Conservation (phyloP, 345 rosid species). For the Clarkia xantiana region DNA sequence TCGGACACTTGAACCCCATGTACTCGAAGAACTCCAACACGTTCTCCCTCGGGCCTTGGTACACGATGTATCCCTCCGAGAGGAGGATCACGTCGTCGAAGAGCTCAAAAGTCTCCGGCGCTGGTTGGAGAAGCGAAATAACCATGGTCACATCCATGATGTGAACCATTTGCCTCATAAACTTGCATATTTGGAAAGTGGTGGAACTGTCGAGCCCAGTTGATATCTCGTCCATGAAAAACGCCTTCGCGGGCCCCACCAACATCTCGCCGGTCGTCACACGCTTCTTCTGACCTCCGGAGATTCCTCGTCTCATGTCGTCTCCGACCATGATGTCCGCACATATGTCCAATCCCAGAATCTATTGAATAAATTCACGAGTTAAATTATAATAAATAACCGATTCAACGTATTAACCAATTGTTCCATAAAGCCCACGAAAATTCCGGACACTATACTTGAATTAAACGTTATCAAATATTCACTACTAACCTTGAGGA, state of each 20-base stretch:
- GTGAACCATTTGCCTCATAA: background rate
- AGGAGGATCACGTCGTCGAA: background rate
- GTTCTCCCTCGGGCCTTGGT: background rate
- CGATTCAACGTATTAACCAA: no score
- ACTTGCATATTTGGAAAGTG: background rate
- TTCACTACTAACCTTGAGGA: constrained; percentile 49
- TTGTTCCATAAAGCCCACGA: no score
- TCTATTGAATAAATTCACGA: background rate
- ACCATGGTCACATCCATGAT: background rate
- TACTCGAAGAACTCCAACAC: background rate
- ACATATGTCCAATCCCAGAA: background rate
- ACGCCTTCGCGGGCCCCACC: background rate
- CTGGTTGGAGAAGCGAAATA: background rate
- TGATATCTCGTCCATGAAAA: constrained; percentile 1
- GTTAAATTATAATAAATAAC: no score
- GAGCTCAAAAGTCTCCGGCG: background rate
- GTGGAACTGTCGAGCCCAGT: background rate
- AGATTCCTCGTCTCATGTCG: background rate
- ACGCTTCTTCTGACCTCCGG: constrained; percentile 1
- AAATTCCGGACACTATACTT: no score
- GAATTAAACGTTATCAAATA: no score
- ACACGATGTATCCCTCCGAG: background rate
- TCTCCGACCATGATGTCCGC: background rate
- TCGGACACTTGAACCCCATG: constrained; percentile 30
- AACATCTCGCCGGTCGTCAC: background rate